Conservation (phyloP, 1,284 basidiomycete species). For the Pseudozyma flocculosa region DNA sequence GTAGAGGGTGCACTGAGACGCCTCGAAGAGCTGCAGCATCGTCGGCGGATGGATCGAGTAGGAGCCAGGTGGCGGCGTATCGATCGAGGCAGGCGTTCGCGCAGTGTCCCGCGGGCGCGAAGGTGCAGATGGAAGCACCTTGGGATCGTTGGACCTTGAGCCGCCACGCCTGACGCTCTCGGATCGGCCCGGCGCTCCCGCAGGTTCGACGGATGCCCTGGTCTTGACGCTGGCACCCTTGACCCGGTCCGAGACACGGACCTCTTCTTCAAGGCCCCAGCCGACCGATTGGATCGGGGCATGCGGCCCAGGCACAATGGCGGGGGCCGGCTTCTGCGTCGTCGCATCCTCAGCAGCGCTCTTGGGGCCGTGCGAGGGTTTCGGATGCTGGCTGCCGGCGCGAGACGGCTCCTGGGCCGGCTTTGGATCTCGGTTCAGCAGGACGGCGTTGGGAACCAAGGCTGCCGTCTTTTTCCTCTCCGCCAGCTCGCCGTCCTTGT, state of each 20-base stretch:
- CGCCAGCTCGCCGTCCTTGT: conserved; percentile 7
- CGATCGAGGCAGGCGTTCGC: too few relatives aligned
- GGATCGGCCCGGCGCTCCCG: too few relatives aligned
- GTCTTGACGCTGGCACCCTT: too few relatives aligned
- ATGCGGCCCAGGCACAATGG: too few relatives aligned
- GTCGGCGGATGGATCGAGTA: conserved; percentile 47
- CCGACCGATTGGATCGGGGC: conserved; percentile 1
- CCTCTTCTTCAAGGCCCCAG: conserved; percentile 32
- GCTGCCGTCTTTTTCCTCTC: conserved; percentile 12
- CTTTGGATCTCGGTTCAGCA: conserved; percentile 2
- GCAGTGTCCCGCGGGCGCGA: too few relatives aligned
- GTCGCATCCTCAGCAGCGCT: background rate
- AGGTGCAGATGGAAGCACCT: too few relatives aligned
- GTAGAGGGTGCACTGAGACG: conserved; percentile 67
- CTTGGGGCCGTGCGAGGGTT: conserved; percentile 5
- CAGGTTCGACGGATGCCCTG: too few relatives aligned
- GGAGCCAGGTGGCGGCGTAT: conserved; percentile 7
- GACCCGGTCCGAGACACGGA: conserved; percentile 22
- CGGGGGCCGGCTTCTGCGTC: too few relatives aligned
- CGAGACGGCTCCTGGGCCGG: too few relatives aligned
- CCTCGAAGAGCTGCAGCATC: conserved; percentile 63
- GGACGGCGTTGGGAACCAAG: conserved; percentile 22
- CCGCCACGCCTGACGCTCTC: too few relatives aligned
- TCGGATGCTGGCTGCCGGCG: conserved; percentile 1
- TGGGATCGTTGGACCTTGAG: too few relatives aligned